Evolutionary conservation across 306 rosid species (phyloP), one percentile per base, ranked within the genome.

Genomic region (Quercus agrifolia): DNA sequence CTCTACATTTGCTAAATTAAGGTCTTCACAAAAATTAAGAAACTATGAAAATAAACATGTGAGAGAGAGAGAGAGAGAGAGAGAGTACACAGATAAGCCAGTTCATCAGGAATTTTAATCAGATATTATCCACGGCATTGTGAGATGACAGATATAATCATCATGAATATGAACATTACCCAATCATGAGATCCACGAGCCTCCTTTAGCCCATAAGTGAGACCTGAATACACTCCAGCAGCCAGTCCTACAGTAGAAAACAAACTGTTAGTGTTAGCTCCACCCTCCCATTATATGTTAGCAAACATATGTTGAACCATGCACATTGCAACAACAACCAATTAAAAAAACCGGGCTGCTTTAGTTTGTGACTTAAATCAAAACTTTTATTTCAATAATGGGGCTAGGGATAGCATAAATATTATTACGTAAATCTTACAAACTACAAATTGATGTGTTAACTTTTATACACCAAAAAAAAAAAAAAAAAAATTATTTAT

Each of bases 131-230:
- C 54, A 49, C 17, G 1, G 54, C 17, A 49, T 1, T 74, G 46
- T 35, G 38, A 5, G 19, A 41, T 14, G 54, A 27, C 44, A 70
- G 14, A 27, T 68, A 35, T 9, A 3, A 52, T 10, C 1, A 28
- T 4, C n/a, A 6, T 4, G 67, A 20, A 8, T 12, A 0, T n/a
- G 44, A 63, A 41, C 25, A 77, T 67, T 92, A 94, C 97, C 97
- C 95, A 94, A 70, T 92, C 99, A 77, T 92, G 97, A 49, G 89
- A 79, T 20, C 98, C 98, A 23, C 97, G 92, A 70, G 93, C 93
- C 85, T 94, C 98, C 73, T 83, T 84, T 77, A 94, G 87, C 69
- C 94, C 97, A 83, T 92, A 92, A 13, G 97, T 89, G 68, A 92
- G 92, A 35, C 97, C 97, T 21, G 99, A 91, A 79, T 92, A 90